phyloP scores from a whole-genome alignment of 805 yeast genomes.

The Cyberlindnera galapagoensis region DNA sequence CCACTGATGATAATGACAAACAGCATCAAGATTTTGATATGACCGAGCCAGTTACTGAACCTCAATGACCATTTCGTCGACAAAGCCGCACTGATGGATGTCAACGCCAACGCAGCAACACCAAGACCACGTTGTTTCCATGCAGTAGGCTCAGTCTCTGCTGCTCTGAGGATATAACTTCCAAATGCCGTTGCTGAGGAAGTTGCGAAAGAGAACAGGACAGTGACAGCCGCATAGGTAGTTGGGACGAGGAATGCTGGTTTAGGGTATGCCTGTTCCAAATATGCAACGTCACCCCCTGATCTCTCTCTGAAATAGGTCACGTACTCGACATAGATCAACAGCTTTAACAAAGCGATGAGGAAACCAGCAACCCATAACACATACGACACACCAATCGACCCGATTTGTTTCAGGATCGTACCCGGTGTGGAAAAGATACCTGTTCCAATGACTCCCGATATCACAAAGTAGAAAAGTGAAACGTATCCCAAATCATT shows the following conservation, averaged over 20 bases:
- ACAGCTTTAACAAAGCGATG: conserved; percentile 31
- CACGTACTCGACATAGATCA: conserved; percentile 35
- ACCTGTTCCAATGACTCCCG: conserved; percentile 55
- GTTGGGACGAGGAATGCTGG: conserved; percentile 32
- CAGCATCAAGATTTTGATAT: conserved; percentile 29
- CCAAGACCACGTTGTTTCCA: conserved; percentile 39
- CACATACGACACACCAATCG: conserved; percentile 37
- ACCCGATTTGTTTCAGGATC: conserved; percentile 37
- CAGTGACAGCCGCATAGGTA: conserved; percentile 32
- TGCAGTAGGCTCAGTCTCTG: conserved; percentile 35
- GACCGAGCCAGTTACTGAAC: conserved; percentile 29
- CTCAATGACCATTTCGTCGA: conserved; percentile 27
- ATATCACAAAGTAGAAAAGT: conserved; percentile 45
- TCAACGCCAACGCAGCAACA: conserved; percentile 33
- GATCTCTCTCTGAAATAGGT: conserved; percentile 31
- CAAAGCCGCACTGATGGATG: conserved; percentile 20
- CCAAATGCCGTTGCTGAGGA: conserved; percentile 34
- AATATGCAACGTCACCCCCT: conserved; percentile 34
- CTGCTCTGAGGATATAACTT: conserved; percentile 28
- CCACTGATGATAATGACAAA: conserved; percentile 30
- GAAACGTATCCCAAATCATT: conserved; percentile 40
- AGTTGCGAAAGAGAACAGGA: conserved; percentile 30
- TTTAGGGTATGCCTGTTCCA: conserved; percentile 33
- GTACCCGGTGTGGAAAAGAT: conserved; percentile 48
- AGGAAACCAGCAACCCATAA: conserved; percentile 38